A percentile compares a stretch with the other conserved stretches of the same genome.
phyloP scores from a whole-genome alignment of 257 asterid species.

The Lavandula angustifolia region DNA sequence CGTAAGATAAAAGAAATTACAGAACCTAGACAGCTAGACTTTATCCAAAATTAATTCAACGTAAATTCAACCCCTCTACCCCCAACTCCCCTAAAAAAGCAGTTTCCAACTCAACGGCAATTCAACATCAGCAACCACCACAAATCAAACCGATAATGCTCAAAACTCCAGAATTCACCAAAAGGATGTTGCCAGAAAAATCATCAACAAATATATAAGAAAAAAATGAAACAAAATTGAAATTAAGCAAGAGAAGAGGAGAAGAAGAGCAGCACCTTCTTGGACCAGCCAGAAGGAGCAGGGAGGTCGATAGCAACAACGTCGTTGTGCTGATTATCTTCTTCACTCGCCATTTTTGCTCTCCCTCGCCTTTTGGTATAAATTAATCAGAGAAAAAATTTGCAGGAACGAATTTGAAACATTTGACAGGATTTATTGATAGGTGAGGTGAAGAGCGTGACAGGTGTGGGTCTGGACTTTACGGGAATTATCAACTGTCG shows the following conservation, averaged over 20 bases:
- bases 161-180: conserved; percentile 19
- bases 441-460: conserved; percentile 45
- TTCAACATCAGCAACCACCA: conserved; percentile 24
- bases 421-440: conserved; percentile 25
- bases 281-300: conserved; percentile 61
- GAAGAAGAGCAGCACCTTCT: conserved; percentile 43
- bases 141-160: conserved; percentile 23
- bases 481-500: conserved; percentile 28
- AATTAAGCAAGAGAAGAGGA: conserved; percentile 6
- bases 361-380: neutral
- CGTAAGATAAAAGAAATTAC: neutral
- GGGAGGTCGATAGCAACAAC: conserved; percentile 48
- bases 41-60: conserved; percentile 16
- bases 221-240: neutral
- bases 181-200: conserved; percentile 1
- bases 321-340: conserved; percentile 38
- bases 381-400: conserved; percentile 18
- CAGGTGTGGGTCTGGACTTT: conserved; percentile 50
- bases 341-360: conserved; percentile 39
- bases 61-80: conserved; percentile 4
- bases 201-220: neutral
- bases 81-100: neutral
- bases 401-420: neutral
- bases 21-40: neutral
- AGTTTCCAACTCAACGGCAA: conserved; percentile 22